Base-by-base conservation (phyloP, 139 green algal species). In the Diplosphaera chodatii region DNA sequence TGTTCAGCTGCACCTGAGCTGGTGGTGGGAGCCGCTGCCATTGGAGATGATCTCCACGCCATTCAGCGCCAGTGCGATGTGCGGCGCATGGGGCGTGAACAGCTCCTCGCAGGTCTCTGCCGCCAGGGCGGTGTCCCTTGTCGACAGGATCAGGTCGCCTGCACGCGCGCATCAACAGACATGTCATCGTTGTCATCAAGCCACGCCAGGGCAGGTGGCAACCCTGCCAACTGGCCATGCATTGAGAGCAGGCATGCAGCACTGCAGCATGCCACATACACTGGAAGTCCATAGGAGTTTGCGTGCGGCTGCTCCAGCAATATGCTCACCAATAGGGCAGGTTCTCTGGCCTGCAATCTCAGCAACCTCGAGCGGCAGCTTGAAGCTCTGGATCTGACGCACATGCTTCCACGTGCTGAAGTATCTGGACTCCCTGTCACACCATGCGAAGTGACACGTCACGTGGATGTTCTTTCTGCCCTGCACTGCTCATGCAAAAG, bases 61-160 rank as follows among this genome's bases (percentile, higher is more conserved):
- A 32, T 80, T 78, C 32, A 96, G 86, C 0, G 90, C 85, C 31
- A 96, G 80, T 13, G 33, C 78, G 27, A 93, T 93, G 85, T 95
- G 86, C 0, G 87, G 90, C 1, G 90, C 77, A 25, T 74, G 67
- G 0, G 78, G 93, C 4, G 95, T 98, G 87, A 98, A 99, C 30
- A 99, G 85, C 86, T 99, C 95, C 80, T 98, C 94, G 65, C 94
- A 98, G 0, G 91, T 96, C 75, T 99, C 92, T 8, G 81, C 78
- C 13, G 85, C 93, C 62, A 96, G 69, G 23, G 77, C 77, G 3
- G 81, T 80, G 75, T 97, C 94, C 1, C 75, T 37, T 89, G 84
- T 59, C 8, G 33, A 30, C 32, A 81, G 67, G 2, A 55, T 68
- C 18, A 48, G 66, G 28, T 81, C 71, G 0, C 76, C 48, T 59